Evolutionary conservation across 768 basidiomycete genomes (phyloP).

Genomic region (Phaeotremella fagi): DNA sequence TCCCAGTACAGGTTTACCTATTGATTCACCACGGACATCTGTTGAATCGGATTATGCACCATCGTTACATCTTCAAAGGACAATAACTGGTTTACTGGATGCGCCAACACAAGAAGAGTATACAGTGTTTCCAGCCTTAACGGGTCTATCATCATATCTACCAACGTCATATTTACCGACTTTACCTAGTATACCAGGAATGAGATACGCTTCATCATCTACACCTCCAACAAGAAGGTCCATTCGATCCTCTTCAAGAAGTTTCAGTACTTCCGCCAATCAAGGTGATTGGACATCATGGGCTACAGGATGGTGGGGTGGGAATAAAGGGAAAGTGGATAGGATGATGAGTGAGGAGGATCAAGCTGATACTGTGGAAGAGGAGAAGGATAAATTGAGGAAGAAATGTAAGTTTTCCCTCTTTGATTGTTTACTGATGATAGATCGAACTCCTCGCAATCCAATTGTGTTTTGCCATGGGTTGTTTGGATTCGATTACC

Average conservation of each 20-base stretch:
- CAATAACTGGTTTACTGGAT: conserved; percentile 28
- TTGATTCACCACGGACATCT: conserved; percentile 3
- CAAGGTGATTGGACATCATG: conserved; percentile 33
- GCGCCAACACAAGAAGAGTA: conserved; percentile 1
- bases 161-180: no score
- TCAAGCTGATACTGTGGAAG: conserved; percentile 53
- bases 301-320: conserved; percentile 40
- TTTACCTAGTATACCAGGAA: no score
- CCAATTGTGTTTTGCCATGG: conserved; percentile 96
- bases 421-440: conserved; percentile 6
- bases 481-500: conserved; percentile 55
- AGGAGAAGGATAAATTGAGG: conserved; percentile 53
- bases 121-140: neutral
- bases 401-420: conserved; percentile 62
- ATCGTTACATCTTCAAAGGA: conserved; percentile 36
- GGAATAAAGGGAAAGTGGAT: conserved; percentile 54
- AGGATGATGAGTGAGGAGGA: conserved; percentile 57
- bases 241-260: conserved; percentile 17
- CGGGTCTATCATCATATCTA: neutral
- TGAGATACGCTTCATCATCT: no score
- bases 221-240: neutral
- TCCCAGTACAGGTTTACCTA: conserved; percentile 34
- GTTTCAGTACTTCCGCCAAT: conserved; percentile 16
- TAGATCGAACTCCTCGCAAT: conserved; percentile 71
- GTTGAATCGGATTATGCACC: conserved; percentile 16